Base-by-base conservation (phyloP, 129 eudicot genomes). In the Solidago caesia region DNA sequence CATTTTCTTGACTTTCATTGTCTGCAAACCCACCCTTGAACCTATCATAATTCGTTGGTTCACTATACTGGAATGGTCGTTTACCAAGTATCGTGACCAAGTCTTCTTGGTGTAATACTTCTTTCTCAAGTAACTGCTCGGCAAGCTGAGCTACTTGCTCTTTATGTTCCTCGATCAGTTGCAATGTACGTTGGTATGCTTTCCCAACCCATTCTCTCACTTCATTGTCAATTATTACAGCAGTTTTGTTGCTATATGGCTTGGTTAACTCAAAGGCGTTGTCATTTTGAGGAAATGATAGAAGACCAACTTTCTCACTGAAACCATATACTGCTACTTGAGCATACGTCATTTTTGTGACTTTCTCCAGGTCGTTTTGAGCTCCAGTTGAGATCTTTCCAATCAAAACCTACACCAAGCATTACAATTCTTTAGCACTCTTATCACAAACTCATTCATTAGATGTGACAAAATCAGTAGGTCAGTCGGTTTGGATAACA, bases 351-450 rank as follows among this genome's bases (percentile, higher is more conserved):
- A 92, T 89, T 72, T 92, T 85, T 14, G 97, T 92, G 52, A 92
- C 97, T 69, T 92, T 92, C 72, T 89, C 97, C 83, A 92, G 58
- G 78, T 89, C 97, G 56, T 92, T 85, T 68, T 92, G 96, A 39
- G 96, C 96, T n/a, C 97, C 97, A 4, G 94, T 92, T 57, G 97
- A 92, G 57, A 92, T 87, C 80, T 81, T 92, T 12, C 96, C 96
- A 27, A 92, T 58, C 70, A 92, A 61, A 80, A 92, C 97, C 97
- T 92, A 71, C 13, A n/a, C 51, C 44, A 57, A 61, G 41, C 45
- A 73, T 16, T 53, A 26, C 29, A 29, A n/a, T 61, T 26, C 39
- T 47, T 68, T 61, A 46, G 69, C 65, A 48, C 49, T 29, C 27
- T 60, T 44, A 13, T 44, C 15, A 59, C 52, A 25, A 58, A 4